Evolutionary conservation across 2,329 filamentous ascomycete genomes (phyloP), one percentile per base, ranked within the genome.

Genomic region (Neoscytalidium dimidiatum): DNA sequence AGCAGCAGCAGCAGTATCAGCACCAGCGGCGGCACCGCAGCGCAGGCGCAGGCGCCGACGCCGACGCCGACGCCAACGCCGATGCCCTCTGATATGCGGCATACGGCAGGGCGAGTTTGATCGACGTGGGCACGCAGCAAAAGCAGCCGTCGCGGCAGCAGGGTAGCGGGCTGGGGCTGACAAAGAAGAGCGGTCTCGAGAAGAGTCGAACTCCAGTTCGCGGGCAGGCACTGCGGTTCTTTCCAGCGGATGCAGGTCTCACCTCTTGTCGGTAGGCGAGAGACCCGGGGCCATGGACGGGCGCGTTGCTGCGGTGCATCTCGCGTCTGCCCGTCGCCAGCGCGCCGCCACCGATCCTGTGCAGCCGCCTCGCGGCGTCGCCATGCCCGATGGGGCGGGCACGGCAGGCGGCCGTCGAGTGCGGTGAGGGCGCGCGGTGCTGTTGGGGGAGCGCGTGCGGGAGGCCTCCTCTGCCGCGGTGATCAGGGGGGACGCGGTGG

Each of bases 181-280:
- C 60, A 62, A 52, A 62, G 60, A 62, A 62, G 60, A 62, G 60
- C 60, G 44, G 60, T 62, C 60, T 26, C 11, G 35, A 58, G 35
- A 58, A 29, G 28, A 23, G 38, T 28, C 21, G 29, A 28, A 49
- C 21, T 41, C 33, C 31, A 38, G 51, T 46, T 21, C 13, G 44
- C 38, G 28, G 43, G 43, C 29, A 62, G 58, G 43, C 44, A 43
- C 44, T 49, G 60, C 60, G 26, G 60, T 41, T 38, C 21, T 41
- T 64, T 29, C 61, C 61, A 64, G 38, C 48, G 28, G 41, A 64
- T 56, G 61, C 61, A 64, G 48, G 61, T 64, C 61, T 64, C 61
- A 64, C 61, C 49, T 64, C 52, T 64, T 64, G 51, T 49, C 62
- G 62, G 62, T 57, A 64, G 52, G 62, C 52, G 62, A 58, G 62